A percentile compares a stretch with the other conserved stretches of the same genome.
These are phyloP conservation scores for Paecilomyces variotii DNA, from an alignment of 2,329 filamentous ascomycete species.

Conservation along the genomic window DNA sequence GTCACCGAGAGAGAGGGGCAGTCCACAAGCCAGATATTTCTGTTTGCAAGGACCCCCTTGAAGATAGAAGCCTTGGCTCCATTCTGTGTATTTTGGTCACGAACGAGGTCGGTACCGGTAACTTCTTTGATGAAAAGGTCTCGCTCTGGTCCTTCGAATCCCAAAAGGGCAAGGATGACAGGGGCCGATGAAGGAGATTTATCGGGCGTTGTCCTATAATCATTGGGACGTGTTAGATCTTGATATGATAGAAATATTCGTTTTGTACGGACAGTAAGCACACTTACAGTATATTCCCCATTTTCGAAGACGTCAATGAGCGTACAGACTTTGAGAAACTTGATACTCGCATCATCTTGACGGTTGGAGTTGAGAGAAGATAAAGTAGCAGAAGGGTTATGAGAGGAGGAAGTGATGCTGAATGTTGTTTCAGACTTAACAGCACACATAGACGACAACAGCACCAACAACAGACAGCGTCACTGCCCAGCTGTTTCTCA, in stretches of 20 bases:
- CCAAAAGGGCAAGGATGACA: not conserved
- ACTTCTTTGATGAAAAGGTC: not conserved
- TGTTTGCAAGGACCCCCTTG: not conserved
- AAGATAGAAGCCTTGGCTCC: not conserved
- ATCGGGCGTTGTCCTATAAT: not conserved
- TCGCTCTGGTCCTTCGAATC: not conserved
- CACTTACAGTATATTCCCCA: not conserved
- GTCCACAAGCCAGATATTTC: not conserved
- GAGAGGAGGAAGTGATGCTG: not conserved
- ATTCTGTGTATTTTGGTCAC: not conserved
- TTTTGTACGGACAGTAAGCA: not conserved
- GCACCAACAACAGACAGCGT: not conserved
- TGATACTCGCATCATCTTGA: not conserved
- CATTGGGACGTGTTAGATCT: not conserved
- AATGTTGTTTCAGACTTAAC: not conserved
- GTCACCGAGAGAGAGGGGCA: not conserved
- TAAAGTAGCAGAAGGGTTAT: not conserved
- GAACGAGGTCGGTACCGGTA: not conserved
- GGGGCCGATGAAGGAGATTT: not conserved
- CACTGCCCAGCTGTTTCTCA: not conserved
- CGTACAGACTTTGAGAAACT: not conserved
- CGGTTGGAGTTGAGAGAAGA: not conserved
- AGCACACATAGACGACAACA: not conserved
- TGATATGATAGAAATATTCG: not conserved
- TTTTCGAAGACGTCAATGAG: not conserved